Base-by-base conservation (phyloP, 768 basidiomycete genomes). In the Terana coerulea region DNA sequence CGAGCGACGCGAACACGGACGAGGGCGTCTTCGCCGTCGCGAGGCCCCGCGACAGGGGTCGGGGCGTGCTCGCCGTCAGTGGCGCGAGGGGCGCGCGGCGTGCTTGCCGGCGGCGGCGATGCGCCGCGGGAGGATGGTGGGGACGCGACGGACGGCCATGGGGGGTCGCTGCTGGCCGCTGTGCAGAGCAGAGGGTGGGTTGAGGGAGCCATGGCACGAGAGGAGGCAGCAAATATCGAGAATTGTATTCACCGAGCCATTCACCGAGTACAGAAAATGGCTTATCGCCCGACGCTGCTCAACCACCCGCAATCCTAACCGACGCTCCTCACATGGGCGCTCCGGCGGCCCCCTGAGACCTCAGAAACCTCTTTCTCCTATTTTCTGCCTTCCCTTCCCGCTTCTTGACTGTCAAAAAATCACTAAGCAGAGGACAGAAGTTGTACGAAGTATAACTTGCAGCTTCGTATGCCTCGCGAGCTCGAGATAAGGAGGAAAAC, bases 1-100 rank as follows among this genome's bases (percentile, higher is more conserved):
- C 95, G 57, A 97, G 75, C 2, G 94, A 83, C 11, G 84, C 78
- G 66, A 95, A 92, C 57, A 95, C 75, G 26, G 84, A 80, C 0
- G 74, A 58, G 10, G 81, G 77, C 21, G 76, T 68, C 64, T 78
- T 83, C 49, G 81, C 74, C 11, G 84, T 84, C 24, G 86, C 85
- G 51, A 88, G 72, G 45, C 73, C 71, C 24, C 76, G 70, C 34
- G 47, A 24, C 30, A 61, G 49, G 41, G 22, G 29, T 51, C 47
- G 49, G 49, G 58, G 44, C 49, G 55, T 43, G 51, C 61, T 45
- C 53, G 54, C 47, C 25, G 56, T 44, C 31, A 44, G 59, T 55
- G n/a, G 57, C 45, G 64, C 49, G 59, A 42, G 58, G 56, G 26
- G 55, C 48, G 63, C 49, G 59, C 46, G 48, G 17, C 44, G 25